These are phyloP conservation scores for Volvariella surrecta DNA, from an alignment of 1,284 basidiomycete species.

Conservation along the genomic window DNA sequence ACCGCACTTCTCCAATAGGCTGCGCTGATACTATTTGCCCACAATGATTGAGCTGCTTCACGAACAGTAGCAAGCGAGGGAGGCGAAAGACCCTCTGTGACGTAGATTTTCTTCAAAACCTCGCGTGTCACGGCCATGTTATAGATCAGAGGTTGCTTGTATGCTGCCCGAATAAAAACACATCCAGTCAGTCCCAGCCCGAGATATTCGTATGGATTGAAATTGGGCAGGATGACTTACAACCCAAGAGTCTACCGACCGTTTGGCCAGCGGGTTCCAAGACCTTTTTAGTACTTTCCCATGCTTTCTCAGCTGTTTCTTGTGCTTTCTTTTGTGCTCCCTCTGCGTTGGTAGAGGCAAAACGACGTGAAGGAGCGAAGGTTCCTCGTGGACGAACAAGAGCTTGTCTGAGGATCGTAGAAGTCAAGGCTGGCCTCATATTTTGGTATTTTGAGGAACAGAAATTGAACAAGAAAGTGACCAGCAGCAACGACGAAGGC, in stretches of 20 bases:
- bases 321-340: slow-evolving; percentile 60
- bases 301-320: slow-evolving; percentile 49
- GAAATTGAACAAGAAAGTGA: not conserved
- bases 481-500: not conserved
- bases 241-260: slow-evolving; percentile 52
- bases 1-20: slow-evolving; percentile 67
- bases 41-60: slow-evolving; percentile 70
- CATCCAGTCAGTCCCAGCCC: not conserved
- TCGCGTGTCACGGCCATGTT: slow-evolving; percentile 82
- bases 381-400: slow-evolving; percentile 15
- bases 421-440: slow-evolving; percentile 12
- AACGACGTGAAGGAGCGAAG: slow-evolving; percentile 16
- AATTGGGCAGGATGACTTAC: slow-evolving; percentile 38
- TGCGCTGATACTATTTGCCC: slow-evolving; percentile 54
- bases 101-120: slow-evolving; percentile 85
- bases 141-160: slow-evolving; percentile 77
- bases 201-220: not conserved
- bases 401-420: slow-evolving; percentile 14
- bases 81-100: slow-evolving; percentile 80
- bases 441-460: too few relatives aligned
- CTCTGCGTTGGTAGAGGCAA: slow-evolving; percentile 25
- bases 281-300: slow-evolving; percentile 42
- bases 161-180: slow-evolving; percentile 48
- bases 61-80: slow-evolving; percentile 64
- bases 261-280: slow-evolving; percentile 55